Evolutionary conservation across 345 rosid genomes (phyloP).

Genomic region (Eucalyptus viminalis): DNA sequence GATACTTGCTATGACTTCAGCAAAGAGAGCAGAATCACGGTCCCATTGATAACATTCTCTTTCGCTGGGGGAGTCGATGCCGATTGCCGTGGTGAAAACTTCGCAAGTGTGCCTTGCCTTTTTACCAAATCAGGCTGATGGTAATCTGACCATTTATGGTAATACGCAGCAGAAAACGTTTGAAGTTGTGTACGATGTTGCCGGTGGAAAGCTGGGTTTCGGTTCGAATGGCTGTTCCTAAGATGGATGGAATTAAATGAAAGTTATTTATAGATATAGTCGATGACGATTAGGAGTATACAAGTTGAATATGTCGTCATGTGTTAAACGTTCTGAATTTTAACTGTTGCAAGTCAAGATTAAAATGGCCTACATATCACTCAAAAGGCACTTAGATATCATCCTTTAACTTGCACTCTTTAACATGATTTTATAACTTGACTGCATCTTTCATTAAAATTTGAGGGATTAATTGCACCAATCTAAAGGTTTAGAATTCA

Average conservation of each 20-base stretch:
- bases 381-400: no score
- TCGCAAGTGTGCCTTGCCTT: constrained; percentile 3
- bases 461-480: no score
- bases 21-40: not conserved
- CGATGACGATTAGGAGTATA: no score
- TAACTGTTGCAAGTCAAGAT: no score
- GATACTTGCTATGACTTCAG: constrained; percentile 19
- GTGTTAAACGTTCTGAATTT: no score
- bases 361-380: no score
- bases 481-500: not conserved
- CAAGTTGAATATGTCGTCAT: no score
- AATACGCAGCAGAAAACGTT: constrained; percentile 6
- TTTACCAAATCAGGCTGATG: not conserved
- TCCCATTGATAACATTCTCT: not conserved
- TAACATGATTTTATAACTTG: no score
- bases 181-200: constrained; percentile 7
- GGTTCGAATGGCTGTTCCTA: not conserved
- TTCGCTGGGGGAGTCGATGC: not conserved
- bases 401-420: no score
- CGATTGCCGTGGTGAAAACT: accelerated
- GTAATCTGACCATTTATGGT: not conserved
- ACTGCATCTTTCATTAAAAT: no score
- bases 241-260: not conserved
- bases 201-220: not conserved
- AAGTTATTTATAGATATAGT: not conserved